A percentile compares a stretch with the other conserved stretches of the same genome.
These are phyloP conservation scores for Fraxinus sp. DNA, from an alignment of 305 asterid species.

Conservation along the genomic window DNA sequence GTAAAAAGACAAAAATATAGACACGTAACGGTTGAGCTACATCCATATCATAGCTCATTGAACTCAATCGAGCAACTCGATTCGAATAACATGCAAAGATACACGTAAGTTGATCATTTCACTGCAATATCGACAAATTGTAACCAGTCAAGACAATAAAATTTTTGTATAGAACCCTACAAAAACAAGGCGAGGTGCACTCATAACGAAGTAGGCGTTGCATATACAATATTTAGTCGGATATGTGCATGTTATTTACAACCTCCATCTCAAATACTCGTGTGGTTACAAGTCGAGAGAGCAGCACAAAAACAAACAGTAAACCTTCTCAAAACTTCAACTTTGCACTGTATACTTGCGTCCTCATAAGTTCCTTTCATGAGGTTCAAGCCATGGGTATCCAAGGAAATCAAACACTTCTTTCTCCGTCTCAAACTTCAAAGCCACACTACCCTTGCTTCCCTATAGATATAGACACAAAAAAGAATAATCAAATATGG, in stretches of 20 bases:
- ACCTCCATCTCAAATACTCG: background rate
- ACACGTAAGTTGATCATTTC: background rate
- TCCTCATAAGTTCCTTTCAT: conserved; percentile 70
- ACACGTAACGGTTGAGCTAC: background rate
- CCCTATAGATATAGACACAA: conserved; percentile 42
- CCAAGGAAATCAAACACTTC: conserved; percentile 91
- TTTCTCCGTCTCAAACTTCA: conserved; percentile 79
- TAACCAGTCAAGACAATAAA: background rate
- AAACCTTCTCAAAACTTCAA: background rate
- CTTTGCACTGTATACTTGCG: background rate
- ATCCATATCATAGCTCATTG: conserved; percentile 1
- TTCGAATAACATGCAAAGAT: background rate
- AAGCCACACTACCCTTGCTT: conserved; percentile 66
- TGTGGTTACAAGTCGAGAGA: background rate
- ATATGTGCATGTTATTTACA: conserved; percentile 19
- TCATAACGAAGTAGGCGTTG: background rate
- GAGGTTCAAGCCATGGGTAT: conserved; percentile 77
- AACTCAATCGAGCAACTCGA: background rate
- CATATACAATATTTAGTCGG: background rate
- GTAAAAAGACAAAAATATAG: background rate
- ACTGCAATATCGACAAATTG: background rate
- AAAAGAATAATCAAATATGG: background rate
- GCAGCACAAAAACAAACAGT: background rate
- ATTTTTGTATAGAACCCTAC: background rate
- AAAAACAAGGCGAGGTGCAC: background rate